Evolutionary conservation across 768 basidiomycete species (phyloP), one percentile per base, ranked within the genome.

Genomic region (Crassisporium funariophilum): DNA sequence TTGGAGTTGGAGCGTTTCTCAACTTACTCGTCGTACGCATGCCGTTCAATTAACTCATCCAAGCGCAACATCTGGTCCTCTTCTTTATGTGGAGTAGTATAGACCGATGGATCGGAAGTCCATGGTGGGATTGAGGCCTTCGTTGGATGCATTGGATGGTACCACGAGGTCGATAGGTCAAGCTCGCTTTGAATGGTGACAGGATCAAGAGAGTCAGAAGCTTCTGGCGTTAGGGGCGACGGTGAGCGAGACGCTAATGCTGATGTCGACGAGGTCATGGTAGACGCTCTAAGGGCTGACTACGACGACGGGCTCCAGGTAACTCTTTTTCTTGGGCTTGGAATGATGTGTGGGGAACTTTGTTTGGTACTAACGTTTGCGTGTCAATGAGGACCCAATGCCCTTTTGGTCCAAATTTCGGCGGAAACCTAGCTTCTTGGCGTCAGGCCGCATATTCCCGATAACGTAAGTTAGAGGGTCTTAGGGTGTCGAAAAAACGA

Each of bases 11-110:
- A 44, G 41, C 35, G 22, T 31, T 16, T 37, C 53, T 45, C 21
- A 51, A 69, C 84, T 52, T 61, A 90, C 87, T 88, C 86, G 53
- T 87, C 85, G 63, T 86, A 90, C 23, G 81, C 84, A 56, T 84
- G 78, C 50, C 82, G 80, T 57, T 88, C 83, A 44, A 90, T 78
- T 37, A 90, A 70, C 59, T 91, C 88, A 57, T 87, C 83, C 33
- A 91, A 68, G 33, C 76, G 72, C 52, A 89, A 78, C 68, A 86
- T 86, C 41, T 68, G 67, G 17, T 76, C 71, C 37, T 75, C 72
- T 27, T 78, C 82, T 58, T 83, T 81, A 49, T 68, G 67, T 11
- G 70, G 61, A 15, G 69, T 48, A 35, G 69, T 56, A 45, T 70
- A 70, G 22, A 69, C 63, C 19, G 68, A 46, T 23, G 65, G 61